phyloP scores from a whole-genome alignment of 139 green algal genomes.

The Ulvella scutata region DNA sequence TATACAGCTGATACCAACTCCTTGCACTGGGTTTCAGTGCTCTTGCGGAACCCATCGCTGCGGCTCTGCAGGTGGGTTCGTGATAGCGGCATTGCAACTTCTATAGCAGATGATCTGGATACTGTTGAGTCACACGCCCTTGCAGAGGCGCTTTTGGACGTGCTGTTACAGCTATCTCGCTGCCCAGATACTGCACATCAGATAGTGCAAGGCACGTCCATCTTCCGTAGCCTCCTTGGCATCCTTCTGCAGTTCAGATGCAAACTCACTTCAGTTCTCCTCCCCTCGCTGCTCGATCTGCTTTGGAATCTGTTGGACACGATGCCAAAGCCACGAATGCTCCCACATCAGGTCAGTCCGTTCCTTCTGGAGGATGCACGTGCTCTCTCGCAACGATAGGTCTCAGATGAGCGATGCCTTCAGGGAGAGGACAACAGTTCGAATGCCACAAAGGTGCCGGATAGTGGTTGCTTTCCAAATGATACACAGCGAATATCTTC shows the following conservation, averaged over 20 bases:
- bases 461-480: too few relatives aligned
- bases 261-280: background rate
- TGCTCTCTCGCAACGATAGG: too few relatives aligned
- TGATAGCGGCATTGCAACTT: background rate
- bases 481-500: too few relatives aligned
- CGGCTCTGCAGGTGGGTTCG: background rate
- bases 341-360: background rate
- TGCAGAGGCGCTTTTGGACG: background rate
- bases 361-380: too few relatives aligned
- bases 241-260: background rate
- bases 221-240: background rate
- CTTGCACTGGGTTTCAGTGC: too few relatives aligned
- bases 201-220: background rate
- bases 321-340: background rate
- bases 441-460: too few relatives aligned
- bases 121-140: background rate
- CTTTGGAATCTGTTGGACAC: background rate
- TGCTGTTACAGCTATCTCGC: background rate
- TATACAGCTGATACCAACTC: too few relatives aligned
- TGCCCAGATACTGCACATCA: background rate
- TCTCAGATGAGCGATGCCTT: too few relatives aligned
- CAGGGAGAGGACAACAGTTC: too few relatives aligned
- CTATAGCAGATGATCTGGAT: background rate
- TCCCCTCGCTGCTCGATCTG: background rate
- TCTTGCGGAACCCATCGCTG: too few relatives aligned